A percentile compares a stretch with the other conserved stretches of the same genome.
These are phyloP conservation scores for Talaromyces funiculosus DNA, from an alignment of 2,329 filamentous ascomycete genomes.

Conservation along the genomic window DNA sequence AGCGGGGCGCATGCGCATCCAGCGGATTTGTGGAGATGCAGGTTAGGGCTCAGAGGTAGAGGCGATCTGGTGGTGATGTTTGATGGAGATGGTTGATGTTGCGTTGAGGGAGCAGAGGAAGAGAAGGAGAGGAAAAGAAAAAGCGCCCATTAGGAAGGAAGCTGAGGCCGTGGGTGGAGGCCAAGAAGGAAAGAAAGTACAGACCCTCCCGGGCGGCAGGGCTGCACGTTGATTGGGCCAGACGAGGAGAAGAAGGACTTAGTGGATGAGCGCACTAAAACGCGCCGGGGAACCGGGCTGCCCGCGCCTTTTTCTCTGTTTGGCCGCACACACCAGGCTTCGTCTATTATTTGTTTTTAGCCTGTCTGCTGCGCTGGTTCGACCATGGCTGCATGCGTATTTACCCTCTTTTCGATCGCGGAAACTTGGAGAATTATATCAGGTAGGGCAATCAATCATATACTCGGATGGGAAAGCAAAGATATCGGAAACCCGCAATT, in stretches of 20 bases:
- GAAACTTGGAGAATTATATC: not conserved
- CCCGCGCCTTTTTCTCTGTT: conserved; percentile 11
- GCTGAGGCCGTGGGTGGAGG: conserved; percentile 22
- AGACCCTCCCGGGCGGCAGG: conserved; percentile 22
- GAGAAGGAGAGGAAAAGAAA: conserved; percentile 20
- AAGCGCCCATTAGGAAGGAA: conserved; percentile 17
- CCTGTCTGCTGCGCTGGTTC: not conserved
- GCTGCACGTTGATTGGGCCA: conserved; percentile 32
- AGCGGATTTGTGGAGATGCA: not conserved
- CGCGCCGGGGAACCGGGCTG: conserved; percentile 14
- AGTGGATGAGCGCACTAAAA: conserved; percentile 2
- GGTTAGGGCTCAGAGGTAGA: not conserved
- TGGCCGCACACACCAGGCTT: not conserved
- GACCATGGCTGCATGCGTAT: not conserved
- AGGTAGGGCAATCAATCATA: too few species aligned
- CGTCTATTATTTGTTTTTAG: not conserved
- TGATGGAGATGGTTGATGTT: conserved; percentile 15
- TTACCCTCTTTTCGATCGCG: conserved; percentile 8
- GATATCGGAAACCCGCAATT: not conserved
- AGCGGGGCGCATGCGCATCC: conserved; percentile 8
- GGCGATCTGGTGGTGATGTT: conserved; percentile 7
- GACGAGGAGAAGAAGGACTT: conserved; percentile 31
- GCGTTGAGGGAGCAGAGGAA: not conserved
- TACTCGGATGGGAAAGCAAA: too few species aligned
- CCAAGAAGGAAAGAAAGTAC: conserved; percentile 23